Evolutionary conservation across 495 filamentous ascomycete genomes (phyloP).

Genomic region (Aspergillus conjunctus): DNA sequence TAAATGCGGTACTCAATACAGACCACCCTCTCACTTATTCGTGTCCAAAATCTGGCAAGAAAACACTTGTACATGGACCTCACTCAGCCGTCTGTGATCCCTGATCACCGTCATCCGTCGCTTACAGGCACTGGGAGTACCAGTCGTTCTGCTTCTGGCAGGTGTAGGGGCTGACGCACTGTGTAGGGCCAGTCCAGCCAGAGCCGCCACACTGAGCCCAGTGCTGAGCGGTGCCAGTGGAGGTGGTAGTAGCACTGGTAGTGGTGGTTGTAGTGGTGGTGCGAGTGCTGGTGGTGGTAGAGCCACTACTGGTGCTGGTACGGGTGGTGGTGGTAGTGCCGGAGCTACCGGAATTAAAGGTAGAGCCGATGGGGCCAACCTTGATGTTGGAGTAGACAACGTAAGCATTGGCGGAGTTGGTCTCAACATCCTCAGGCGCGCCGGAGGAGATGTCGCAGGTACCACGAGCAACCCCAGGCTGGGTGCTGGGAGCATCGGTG

Average conservation of each 20-base stretch:
- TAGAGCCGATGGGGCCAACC: conserved; percentile 66
- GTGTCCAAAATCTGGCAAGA: neutral
- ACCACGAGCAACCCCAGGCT: conserved; percentile 66
- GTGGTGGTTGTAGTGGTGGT: conserved; percentile 29
- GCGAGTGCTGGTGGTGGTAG: conserved; percentile 13
- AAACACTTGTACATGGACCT: neutral
- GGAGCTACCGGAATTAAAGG: conserved; percentile 40
- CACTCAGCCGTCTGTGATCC: neutral
- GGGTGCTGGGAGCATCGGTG: conserved; percentile 48
- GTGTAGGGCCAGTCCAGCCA: conserved; percentile 41
- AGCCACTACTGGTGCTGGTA: conserved; percentile 10
- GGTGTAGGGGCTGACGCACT: conserved; percentile 42
- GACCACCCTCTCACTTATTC: too few species aligned
- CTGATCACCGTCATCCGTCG: neutral
- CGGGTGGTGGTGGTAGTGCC: conserved; percentile 19
- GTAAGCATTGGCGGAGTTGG: conserved; percentile 52
- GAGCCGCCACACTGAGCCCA: conserved; percentile 51
- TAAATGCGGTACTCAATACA: neutral
- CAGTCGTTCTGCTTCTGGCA: conserved; percentile 41
- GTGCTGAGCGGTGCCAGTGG: conserved; percentile 25
- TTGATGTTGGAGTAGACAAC: conserved; percentile 71
- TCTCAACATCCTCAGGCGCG: conserved; percentile 60
- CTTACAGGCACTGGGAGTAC: conserved; percentile 44
- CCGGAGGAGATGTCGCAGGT: conserved; percentile 64
- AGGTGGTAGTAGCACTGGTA: conserved; percentile 21